Base-by-base conservation (phyloP, 495 filamentous ascomycete genomes). In the Penicillium tannophilum region DNA sequence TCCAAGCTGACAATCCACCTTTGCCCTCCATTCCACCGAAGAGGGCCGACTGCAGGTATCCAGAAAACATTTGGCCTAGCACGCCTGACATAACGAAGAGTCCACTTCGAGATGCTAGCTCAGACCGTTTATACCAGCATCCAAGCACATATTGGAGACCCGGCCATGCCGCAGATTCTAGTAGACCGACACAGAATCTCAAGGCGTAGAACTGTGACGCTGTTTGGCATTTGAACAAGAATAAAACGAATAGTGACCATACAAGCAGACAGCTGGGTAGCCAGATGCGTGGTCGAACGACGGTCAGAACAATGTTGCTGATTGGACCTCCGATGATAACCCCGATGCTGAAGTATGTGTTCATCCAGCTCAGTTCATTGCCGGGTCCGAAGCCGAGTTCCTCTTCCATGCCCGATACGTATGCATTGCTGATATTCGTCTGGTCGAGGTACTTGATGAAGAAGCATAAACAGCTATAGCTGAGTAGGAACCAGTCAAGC, bases 381-480 rank as follows among this genome's bases (percentile, higher is more conserved):
- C 81, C 84, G 0, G 64, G 45, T 20, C 49, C 60, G 54, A 86
- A 81, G 55, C 69, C 59, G 8, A 88, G 74, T 47, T 85, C 82
- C 45, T 85, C 81, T 56, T 81, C 81, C 84, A 88, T 85, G 5
- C 85, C 85, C 3, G 79, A 81, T 24, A 86, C 82, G 63, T 86
- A 86, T 47, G 85, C 84, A 76, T 85, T 84, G 57, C 73, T 70
- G 11, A 86, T 60, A 59, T 60, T 61, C 33, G 43, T 56, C 14
- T 51, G 43, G 20, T 64, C 62, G 12, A 64, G 39, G 4, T 64
- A 44, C 24, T 64, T 64, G 35, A 64, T 58, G 44, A 64, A 64
- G 36, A 54, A 60, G 14, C 56, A 51, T 3, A 64, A 35, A 39
- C 53, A 60, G 19, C 48, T 55, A 36, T 54, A 60, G 24, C 53